Conservation (phyloP, 805 yeast genomes). For the Suhomyces xylopsoci region DNA sequence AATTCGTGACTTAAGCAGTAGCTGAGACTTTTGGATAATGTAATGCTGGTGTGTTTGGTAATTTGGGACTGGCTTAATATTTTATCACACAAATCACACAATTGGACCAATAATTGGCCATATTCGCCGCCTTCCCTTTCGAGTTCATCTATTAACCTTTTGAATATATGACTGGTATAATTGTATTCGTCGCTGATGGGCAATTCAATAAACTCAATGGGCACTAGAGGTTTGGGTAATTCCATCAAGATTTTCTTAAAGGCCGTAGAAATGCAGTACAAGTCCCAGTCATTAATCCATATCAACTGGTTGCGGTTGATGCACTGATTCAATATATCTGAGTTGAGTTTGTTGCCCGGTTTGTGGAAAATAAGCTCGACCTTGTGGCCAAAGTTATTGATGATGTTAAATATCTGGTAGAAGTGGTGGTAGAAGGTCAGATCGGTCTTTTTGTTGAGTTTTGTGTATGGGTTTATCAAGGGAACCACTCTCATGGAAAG, state of each 20-base stretch:
- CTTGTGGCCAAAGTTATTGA: conserved; percentile 40
- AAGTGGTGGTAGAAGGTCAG: conserved; percentile 38
- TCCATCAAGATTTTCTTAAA: conserved; percentile 48
- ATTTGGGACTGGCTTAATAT: conserved; percentile 32
- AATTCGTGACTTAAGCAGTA: conserved; percentile 56
- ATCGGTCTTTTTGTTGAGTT: conserved; percentile 13
- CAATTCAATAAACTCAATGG: conserved; percentile 44
- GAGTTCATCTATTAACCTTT: conserved; percentile 22
- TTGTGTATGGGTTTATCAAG: conserved; percentile 20
- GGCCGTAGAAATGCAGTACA: conserved; percentile 47
- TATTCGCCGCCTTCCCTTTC: conserved; percentile 5
- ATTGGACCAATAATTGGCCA: conserved; percentile 39
- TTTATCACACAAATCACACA: conserved; percentile 37
- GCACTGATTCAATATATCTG: conserved; percentile 47
- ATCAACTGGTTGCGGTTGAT: conserved; percentile 53
- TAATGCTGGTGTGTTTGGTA: conserved; percentile 43
- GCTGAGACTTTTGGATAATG: conserved; percentile 47
- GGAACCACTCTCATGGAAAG: conserved; percentile 16
- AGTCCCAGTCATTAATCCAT: conserved; percentile 55
- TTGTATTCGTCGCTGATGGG: conserved; percentile 52
- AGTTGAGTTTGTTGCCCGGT: conserved; percentile 51
- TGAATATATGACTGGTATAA: conserved; percentile 39
- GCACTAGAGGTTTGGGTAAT: conserved; percentile 53
- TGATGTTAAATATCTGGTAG: conserved; percentile 51
- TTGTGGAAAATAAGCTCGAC: conserved; percentile 50